Evolutionary conservation across 176 grass and related monocot genomes (phyloP).

Genomic region (Eremochloa ophiuroides): DNA sequence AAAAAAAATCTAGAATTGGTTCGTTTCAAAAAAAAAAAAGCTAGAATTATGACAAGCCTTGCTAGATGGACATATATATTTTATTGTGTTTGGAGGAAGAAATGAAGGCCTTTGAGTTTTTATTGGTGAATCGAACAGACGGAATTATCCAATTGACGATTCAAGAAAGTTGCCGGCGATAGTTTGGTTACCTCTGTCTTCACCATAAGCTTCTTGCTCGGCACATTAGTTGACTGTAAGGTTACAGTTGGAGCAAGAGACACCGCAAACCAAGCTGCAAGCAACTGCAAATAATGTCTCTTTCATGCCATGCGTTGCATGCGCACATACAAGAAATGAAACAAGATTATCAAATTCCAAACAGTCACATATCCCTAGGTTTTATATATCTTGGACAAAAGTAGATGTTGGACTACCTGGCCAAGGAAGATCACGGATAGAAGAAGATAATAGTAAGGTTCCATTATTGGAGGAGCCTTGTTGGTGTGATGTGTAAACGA

Average conservation of each 20-base stretch:
- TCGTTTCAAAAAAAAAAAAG: no score
- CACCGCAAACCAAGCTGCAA: slow-evolving; percentile 69
- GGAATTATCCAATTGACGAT: not conserved
- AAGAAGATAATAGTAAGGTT: slow-evolving; percentile 56
- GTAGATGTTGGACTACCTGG: slow-evolving; percentile 29
- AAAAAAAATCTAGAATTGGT: no score
- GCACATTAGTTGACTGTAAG: slow-evolving; percentile 76
- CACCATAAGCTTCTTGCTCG: slow-evolving; percentile 91
- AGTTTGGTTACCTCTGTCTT: slow-evolving; percentile 63
- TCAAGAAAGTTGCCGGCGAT: not conserved
- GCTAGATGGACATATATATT: not conserved
- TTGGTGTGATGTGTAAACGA: slow-evolving; percentile 62
- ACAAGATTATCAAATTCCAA: not conserved
- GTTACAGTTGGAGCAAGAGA: slow-evolving; percentile 72
- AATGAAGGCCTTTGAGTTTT: not conserved
- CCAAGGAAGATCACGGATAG: slow-evolving; percentile 49
- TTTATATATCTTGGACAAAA: not conserved
- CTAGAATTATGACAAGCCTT: no score
- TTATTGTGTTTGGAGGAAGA: not conserved
- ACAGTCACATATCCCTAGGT: not conserved
- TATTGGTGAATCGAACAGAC: not conserved
- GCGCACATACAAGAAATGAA: not conserved
- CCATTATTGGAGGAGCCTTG: slow-evolving; percentile 55
- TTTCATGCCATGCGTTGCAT: not conserved
- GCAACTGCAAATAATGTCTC: slow-evolving; percentile 37